Base-by-base conservation (phyloP, 257 asterid species). In the Mitragyna speciosa region DNA sequence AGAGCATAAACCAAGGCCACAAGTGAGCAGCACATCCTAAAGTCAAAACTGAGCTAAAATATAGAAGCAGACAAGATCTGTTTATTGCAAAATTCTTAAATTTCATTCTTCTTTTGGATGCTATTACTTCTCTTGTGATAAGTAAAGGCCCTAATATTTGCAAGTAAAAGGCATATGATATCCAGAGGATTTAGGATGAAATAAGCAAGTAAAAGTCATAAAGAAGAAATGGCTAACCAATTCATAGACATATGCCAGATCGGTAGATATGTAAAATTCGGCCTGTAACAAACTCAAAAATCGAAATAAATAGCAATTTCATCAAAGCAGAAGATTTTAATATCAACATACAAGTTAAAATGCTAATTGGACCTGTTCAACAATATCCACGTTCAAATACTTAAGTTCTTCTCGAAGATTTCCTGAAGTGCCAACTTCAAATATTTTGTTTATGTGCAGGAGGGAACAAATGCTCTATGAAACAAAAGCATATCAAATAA, bases 341-440 rank as follows among this genome's bases (percentile, higher is more conserved):
- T 8, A 26, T 43, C 48, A 39, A 68, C 41, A 56, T 43, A 64
- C 24, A 69, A 51, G 67, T 33, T 63, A 45, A 79, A 72, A 54
- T 67, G 63, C 52, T 80, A 75, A 63, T 15, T 75, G 28, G 16
- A 95, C 99, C 99, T 89, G 86, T 84, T 90, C 92, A 78, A 90
- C 79, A 72, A 95, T 89, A 83, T 91, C 98, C 93, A 95, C 83
- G 84, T 88, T 85, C 85, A 89, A 90, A 76, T 83, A 83, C 77
- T 83, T 83, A 87, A 92, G 76, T 80, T 90, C 92, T 78, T 91
- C 98, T 58, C 79, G 93, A 81, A 93, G 90, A 81, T 90, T 82
- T 86, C 82, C 97, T 41, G 97, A 90, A 85, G 91, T 84, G 79
- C 97, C 99, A 43, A 95, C 97, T 90, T 93, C 97, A 84, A 95